A percentile compares a stretch with the other conserved stretches of the same genome.
These are phyloP conservation scores for Lactarius hatsudake DNA, from an alignment of 768 basidiomycete species.

Conservation along the genomic window DNA sequence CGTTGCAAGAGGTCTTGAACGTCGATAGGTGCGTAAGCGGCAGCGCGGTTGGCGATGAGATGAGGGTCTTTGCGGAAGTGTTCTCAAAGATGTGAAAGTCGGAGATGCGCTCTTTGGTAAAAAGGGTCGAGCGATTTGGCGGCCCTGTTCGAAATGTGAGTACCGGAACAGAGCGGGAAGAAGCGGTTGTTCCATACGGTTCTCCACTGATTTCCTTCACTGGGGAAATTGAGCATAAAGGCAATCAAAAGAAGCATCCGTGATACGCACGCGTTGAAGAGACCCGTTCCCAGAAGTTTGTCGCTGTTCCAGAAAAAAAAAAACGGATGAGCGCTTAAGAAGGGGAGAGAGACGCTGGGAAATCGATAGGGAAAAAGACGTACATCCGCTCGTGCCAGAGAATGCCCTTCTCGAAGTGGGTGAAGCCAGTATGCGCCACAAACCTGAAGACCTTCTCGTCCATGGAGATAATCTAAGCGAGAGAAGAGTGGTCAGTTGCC, in stretches of 20 bases:
- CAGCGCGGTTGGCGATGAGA: conserved; percentile 15
- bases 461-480: conserved; percentile 26
- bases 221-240: conserved; percentile 17
- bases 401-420: conserved; percentile 27
- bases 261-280: conserved; percentile 51
- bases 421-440: conserved; percentile 24
- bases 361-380: not conserved
- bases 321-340: not conserved
- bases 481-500: not conserved
- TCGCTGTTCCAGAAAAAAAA: conserved; percentile 19
- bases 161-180: conserved; percentile 8
- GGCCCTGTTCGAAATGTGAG: conserved; percentile 22
- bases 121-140: conserved; percentile 40
- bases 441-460: conserved; percentile 25
- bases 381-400: conserved; percentile 28
- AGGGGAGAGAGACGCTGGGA: conserved; percentile 1
- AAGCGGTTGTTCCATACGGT: conserved; percentile 14
- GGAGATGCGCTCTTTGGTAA: conserved; percentile 36
- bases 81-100: conserved; percentile 38
- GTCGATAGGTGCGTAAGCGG: conserved; percentile 2
- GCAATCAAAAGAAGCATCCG: conserved; percentile 12
- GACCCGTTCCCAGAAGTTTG: conserved; percentile 46
- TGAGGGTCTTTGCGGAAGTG: conserved; percentile 32
- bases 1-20: conserved; percentile 44
- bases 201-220: conserved; percentile 25